These are phyloP conservation scores for Exutisphaerella laricina DNA, from an alignment of 2,329 filamentous ascomycete species.

Conservation along the genomic window DNA sequence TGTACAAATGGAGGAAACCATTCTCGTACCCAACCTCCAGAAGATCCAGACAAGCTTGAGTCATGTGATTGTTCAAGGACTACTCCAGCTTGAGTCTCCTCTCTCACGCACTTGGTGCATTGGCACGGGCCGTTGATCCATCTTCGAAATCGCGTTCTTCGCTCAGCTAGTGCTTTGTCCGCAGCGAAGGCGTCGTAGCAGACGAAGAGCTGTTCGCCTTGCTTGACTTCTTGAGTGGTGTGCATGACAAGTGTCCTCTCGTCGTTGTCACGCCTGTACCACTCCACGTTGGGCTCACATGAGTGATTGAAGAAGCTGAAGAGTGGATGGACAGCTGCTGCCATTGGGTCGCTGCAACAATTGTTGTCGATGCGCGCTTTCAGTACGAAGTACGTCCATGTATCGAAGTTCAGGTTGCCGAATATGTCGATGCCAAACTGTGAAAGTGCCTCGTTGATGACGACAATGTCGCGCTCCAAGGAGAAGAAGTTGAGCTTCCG, in stretches of 20 bases:
- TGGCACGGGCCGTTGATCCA: constrained; percentile 28
- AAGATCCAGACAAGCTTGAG: constrained; percentile 2
- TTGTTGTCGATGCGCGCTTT: constrained; percentile 82
- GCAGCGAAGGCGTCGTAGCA: constrained; percentile 25
- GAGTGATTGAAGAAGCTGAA: constrained; percentile 96
- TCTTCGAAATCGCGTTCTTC: constrained; percentile 18
- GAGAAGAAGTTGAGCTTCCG: constrained; percentile 49
- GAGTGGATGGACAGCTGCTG: constrained; percentile 62
- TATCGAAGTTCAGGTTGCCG: constrained; percentile 53
- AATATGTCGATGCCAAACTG: constrained; percentile 78
- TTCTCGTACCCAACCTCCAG: constrained; percentile 6
- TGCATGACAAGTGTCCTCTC: constrained; percentile 19
- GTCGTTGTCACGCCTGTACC: constrained; percentile 50
- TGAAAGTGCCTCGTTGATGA: constrained; percentile 65
- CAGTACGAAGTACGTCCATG: constrained; percentile 84
- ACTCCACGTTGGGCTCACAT: constrained; percentile 84
- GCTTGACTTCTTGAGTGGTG: constrained; percentile 10
- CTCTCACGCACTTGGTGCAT: constrained; percentile 26
- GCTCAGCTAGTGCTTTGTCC: constrained; percentile 13
- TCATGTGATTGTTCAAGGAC: not conserved
- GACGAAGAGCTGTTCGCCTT: constrained; percentile 30
- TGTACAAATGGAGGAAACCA: too few species aligned
- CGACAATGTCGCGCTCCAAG: constrained; percentile 65
- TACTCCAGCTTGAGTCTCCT: constrained; percentile 13
- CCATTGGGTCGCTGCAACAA: constrained; percentile 59